Conservation (phyloP, 352 stramenopile species). For the Blastocystis sp. region DNA sequence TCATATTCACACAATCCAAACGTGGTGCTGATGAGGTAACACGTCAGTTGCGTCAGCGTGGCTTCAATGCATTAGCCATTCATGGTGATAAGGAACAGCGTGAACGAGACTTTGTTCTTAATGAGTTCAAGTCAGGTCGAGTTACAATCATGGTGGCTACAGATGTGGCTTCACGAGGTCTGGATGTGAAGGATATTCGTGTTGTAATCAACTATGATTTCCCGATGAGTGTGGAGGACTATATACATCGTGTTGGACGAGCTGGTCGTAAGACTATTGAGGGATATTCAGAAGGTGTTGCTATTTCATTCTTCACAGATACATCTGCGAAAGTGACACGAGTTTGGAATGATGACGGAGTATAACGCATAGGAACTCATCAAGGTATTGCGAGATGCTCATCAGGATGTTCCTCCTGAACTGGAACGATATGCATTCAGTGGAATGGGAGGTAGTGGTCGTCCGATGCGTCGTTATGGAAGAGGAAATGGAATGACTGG, state of each 20-base stretch:
- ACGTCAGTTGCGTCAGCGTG: conserved; percentile 80
- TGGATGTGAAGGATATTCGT: conserved; percentile 97
- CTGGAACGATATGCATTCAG: conserved; percentile 71
- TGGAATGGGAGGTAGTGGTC: conserved; percentile 68
- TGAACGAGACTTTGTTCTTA: conserved; percentile 90
- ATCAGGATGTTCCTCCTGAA: conserved; percentile 78
- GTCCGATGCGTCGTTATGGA: conserved; percentile 64
- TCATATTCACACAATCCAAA: conserved; percentile 99
- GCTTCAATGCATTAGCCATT: conserved; percentile 89
- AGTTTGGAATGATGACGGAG: neutral
- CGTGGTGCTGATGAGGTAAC: conserved; percentile 90
- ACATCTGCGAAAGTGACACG: conserved; percentile 76
- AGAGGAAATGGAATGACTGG: conserved; percentile 67
- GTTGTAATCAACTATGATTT: conserved; percentile 99
- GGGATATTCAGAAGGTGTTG: conserved; percentile 72
- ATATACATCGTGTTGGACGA: conserved; percentile 94
- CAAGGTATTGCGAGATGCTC: conserved; percentile 78
- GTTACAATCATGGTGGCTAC: conserved; percentile 91
- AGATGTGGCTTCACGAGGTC: conserved; percentile 93
- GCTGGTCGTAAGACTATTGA: conserved; percentile 84
- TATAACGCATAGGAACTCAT: conserved; percentile 70
- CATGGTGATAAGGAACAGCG: conserved; percentile 97
- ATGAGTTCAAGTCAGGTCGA: conserved; percentile 89
- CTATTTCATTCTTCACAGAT: conserved; percentile 86
- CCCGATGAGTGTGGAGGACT: conserved; percentile 94